These are phyloP conservation scores for Flagelloscypha sp. DNA, from an alignment of 768 basidiomycete genomes.

Conservation along the genomic window DNA sequence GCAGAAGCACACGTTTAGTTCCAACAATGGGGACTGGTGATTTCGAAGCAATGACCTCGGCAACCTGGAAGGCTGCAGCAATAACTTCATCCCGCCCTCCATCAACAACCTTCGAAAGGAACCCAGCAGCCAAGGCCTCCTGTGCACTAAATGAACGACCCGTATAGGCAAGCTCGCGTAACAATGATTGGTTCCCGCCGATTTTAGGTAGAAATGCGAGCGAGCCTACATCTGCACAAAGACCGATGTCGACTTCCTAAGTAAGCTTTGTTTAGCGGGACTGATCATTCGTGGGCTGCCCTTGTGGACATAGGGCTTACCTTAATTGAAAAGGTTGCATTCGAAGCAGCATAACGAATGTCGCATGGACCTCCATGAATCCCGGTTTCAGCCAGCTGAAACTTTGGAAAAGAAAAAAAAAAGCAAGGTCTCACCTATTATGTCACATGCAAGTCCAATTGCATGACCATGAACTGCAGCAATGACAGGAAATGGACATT, in stretches of 20 bases:
- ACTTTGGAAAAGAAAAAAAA: too few relatives aligned
- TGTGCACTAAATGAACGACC: slow-evolving; percentile 58
- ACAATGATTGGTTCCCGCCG: slow-evolving; percentile 62
- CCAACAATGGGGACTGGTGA: slow-evolving; percentile 72
- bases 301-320: slow-evolving; percentile 26
- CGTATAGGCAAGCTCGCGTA: slow-evolving; percentile 71
- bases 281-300: not conserved
- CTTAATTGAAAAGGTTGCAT: slow-evolving; percentile 64
- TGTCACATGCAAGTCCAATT: slow-evolving; percentile 73
- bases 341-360: slow-evolving; percentile 62
- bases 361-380: too few relatives aligned
- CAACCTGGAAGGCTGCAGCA: slow-evolving; percentile 56
- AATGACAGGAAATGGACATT: slow-evolving; percentile 73
- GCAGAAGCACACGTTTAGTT: slow-evolving; percentile 61
- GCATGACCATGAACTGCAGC: slow-evolving; percentile 71
- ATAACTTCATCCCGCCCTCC: slow-evolving; percentile 65
- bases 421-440: too few relatives aligned
- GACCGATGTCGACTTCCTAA: slow-evolving; percentile 80
- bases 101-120: slow-evolving; percentile 63
- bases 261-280: too few relatives aligned
- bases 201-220: slow-evolving; percentile 77
- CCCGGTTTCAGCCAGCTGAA: too few relatives aligned
- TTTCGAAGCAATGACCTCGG: slow-evolving; percentile 58
- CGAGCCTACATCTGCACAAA: slow-evolving; percentile 85
- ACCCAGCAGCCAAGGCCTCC: slow-evolving; percentile 62